A percentile compares a stretch with the other conserved stretches of the same genome.
Evolutionary conservation across 257 asterid species (phyloP).

Genomic region (Ilex asprella): DNA sequence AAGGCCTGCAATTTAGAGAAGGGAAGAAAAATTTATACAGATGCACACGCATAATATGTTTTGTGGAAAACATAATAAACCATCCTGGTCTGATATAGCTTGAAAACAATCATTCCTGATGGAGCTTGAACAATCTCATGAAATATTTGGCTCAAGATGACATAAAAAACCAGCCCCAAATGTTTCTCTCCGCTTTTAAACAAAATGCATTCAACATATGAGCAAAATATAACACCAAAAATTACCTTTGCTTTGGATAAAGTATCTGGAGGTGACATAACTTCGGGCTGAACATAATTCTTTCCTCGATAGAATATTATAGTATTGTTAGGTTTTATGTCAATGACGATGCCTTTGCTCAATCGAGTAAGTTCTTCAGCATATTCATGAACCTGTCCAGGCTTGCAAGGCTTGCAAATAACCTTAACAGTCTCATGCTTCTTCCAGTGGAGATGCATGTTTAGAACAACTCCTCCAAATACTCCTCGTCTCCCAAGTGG

Average conservation of each 20-base stretch:
- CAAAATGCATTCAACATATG: background rate
- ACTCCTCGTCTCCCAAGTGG: conserved; percentile 94
- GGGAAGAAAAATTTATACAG: conserved; percentile 1
- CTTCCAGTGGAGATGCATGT: conserved; percentile 99
- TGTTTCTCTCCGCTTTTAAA: too few species aligned
- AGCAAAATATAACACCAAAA: background rate
- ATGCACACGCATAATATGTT: background rate
- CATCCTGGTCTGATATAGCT: conserved; percentile 4
- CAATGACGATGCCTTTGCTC: conserved; percentile 76
- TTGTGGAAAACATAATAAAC: background rate
- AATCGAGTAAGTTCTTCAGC: conserved; percentile 81
- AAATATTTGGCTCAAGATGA: too few species aligned
- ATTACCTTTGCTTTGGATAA: conserved; percentile 89
- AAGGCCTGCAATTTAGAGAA: conserved; percentile 51
- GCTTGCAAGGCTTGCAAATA: conserved; percentile 84
- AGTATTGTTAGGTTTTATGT: conserved; percentile 62
- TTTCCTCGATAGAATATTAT: conserved; percentile 82
- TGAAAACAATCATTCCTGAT: background rate
- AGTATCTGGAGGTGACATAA: conserved; percentile 86
- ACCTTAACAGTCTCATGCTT: conserved; percentile 90
- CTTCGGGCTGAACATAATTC: conserved; percentile 77
- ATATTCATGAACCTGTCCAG: conserved; percentile 73
- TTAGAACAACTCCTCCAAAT: conserved; percentile 94
- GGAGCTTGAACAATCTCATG: background rate
- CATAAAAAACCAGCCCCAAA: too few species aligned